Conservation (phyloP, 2,329 filamentous ascomycete genomes). For the Elsinoe perseae region DNA sequence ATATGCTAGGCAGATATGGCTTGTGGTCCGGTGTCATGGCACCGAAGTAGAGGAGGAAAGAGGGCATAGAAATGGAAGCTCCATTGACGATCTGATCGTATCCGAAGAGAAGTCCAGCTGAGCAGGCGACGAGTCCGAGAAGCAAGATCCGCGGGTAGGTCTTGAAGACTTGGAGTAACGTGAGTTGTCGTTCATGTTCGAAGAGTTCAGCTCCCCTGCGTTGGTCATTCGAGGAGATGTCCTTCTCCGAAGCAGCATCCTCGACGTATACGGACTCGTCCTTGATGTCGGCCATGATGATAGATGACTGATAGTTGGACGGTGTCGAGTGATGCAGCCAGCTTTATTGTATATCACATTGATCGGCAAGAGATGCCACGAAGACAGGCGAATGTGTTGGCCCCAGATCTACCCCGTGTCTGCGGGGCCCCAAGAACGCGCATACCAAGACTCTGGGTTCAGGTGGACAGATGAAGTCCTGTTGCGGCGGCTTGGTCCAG, state of each 20-base stretch:
- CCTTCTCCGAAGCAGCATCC: neutral
- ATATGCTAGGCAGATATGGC: slow-evolving; percentile 8
- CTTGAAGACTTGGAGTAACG: slow-evolving; percentile 1
- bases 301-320: neutral
- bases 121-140: neutral
- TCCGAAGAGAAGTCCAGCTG: neutral
- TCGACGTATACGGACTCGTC: neutral
- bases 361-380: neutral
- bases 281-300: neutral
- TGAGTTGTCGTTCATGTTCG: neutral
- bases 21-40: slow-evolving; percentile 8
- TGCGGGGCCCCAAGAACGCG: neutral
- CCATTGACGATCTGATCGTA: slow-evolving; percentile 8
- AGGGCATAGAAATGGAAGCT: slow-evolving; percentile 7
- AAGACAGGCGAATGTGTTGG: neutral
- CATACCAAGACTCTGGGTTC: neutral
- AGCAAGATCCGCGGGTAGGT: neutral
- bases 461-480: neutral
- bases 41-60: slow-evolving; percentile 14
- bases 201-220: neutral
- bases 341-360: neutral
- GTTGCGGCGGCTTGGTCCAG: no score
- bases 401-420: neutral
- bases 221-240: neutral
- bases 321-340: neutral